Percentiles rank a stretch among this genome's conserved stretches.
Evolutionary conservation across 2,329 filamentous ascomycete genomes (phyloP).

Genomic region (Zarea fungicola): DNA sequence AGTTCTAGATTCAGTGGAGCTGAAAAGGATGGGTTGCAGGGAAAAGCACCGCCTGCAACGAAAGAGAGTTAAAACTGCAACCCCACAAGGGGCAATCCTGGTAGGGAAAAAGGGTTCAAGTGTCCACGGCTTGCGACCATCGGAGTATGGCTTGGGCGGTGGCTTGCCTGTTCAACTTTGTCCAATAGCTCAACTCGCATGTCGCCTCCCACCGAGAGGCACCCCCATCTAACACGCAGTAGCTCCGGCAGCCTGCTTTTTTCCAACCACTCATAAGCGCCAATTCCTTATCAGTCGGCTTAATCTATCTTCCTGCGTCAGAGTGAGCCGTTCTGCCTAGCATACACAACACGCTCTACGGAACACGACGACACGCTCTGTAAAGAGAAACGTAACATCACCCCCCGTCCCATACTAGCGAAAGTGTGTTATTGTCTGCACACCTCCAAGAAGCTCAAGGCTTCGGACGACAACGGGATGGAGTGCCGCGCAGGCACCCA

Average conservation of each 20-base stretch:
- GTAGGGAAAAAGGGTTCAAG: background rate
- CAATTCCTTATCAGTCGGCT: no score
- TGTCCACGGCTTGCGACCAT: constrained; percentile 10
- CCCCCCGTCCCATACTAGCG: constrained; percentile 8
- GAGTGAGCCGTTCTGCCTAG: no score
- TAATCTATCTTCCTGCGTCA: no score
- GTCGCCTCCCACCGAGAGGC: constrained; percentile 7
- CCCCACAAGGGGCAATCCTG: background rate
- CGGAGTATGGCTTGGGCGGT: background rate
- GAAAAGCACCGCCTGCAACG: background rate
- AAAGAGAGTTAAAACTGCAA: background rate
- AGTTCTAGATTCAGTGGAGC: background rate
- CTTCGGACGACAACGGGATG: constrained; percentile 10
- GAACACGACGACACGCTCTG: no score
- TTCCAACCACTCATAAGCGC: background rate
- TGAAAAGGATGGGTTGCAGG: no score
- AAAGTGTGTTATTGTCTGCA: background rate
- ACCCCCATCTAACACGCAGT: no score
- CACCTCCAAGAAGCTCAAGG: background rate
- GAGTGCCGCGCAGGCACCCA: background rate
- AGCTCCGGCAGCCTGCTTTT: no score
- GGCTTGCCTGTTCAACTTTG: background rate
- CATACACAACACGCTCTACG: no score
- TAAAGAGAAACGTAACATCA: no score
- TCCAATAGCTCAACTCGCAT: constrained; percentile 1